Conservation (phyloP, 164 flowering plant genomes). For the Kalanchoe fedtschenkoi region DNA sequence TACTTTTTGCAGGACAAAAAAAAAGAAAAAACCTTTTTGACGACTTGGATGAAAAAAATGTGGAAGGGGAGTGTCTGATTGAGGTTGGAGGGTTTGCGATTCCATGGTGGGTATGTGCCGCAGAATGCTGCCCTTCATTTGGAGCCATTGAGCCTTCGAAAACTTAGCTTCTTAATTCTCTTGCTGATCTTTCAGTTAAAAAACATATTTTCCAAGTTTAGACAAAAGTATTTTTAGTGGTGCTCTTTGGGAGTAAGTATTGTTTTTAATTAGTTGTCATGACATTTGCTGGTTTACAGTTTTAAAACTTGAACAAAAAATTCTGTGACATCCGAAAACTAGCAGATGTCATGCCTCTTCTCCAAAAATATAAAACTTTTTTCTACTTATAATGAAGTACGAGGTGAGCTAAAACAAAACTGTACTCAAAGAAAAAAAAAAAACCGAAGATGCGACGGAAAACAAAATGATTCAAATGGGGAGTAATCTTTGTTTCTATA, state of each 20-base stretch:
- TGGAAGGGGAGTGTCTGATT: too few relatives aligned
- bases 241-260: not conserved
- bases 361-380: too few relatives aligned
- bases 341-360: too few relatives aligned
- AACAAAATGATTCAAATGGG: not conserved
- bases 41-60: not conserved
- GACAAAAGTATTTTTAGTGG: not conserved
- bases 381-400: too few relatives aligned
- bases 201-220: not conserved
- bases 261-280: not conserved
- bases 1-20: too few relatives aligned
- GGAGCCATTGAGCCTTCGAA: not conserved
- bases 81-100: not conserved
- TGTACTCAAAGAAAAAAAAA: not conserved
- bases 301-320: not conserved
- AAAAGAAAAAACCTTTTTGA: too few relatives aligned
- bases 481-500: not conserved
- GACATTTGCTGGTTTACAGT: not conserved
- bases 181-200: not conserved
- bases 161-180: not conserved
- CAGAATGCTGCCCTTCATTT: constrained; percentile 3
- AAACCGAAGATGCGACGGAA: not conserved
- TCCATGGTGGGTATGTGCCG: not conserved
- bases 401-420: too few relatives aligned
- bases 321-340: not conserved